Percentiles rank a stretch among this genome's conserved stretches.
Conservation (phyloP, 768 basidiomycete species). For the Panaeolus papilionaceus region DNA sequence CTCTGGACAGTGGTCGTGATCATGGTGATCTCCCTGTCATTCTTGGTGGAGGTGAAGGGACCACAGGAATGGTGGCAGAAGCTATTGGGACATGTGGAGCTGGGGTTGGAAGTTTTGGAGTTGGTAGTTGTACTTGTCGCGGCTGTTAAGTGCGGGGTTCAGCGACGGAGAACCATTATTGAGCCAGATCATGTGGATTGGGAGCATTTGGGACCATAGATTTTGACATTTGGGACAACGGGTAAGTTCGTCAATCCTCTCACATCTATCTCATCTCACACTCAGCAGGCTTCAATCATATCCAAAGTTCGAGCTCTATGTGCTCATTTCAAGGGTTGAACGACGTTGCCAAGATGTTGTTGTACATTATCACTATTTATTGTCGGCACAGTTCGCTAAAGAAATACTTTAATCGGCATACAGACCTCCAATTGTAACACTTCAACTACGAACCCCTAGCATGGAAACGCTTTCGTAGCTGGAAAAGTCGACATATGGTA, state of each 20-base stretch:
- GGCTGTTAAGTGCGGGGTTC: slow-evolving; percentile 5
- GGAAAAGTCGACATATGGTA: too few species aligned
- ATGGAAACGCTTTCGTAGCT: too few species aligned
- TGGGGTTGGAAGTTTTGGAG: slow-evolving; percentile 6
- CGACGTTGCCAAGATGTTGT: background rate
- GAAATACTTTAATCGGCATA: background rate
- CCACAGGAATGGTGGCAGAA: background rate
- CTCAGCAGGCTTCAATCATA: background rate
- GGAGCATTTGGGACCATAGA: background rate
- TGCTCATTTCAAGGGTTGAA: background rate
- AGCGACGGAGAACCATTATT: slow-evolving; percentile 2
- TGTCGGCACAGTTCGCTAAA: background rate
- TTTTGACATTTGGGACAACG: background rate
- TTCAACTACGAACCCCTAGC: background rate
- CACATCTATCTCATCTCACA: background rate
- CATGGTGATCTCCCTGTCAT: background rate
- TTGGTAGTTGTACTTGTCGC: background rate
- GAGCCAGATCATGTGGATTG: slow-evolving; percentile 9
- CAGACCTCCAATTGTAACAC: slow-evolving; percentile 5
- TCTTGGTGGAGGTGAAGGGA: background rate
- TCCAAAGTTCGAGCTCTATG: background rate
- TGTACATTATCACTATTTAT: background rate
- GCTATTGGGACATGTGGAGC: slow-evolving; percentile 5
- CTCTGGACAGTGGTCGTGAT: background rate
- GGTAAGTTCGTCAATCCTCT: background rate